Conservation (phyloP, 1,139 yeast species). For the Diutina catenulata region DNA sequence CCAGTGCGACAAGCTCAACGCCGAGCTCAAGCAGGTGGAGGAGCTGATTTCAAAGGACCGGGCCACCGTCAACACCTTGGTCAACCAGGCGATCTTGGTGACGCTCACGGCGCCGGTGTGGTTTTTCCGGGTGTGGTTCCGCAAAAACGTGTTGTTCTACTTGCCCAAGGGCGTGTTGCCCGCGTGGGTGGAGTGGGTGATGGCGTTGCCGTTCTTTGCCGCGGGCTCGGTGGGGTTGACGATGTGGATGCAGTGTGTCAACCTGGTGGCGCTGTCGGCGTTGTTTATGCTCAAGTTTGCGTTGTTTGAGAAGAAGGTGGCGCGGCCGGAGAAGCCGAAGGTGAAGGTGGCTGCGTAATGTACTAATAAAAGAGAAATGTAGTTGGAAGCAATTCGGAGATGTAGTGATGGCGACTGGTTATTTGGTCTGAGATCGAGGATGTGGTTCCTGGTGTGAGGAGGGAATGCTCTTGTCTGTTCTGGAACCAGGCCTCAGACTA, state of each 20-base stretch:
- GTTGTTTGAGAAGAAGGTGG: constrained; percentile 16
- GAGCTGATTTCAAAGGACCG: constrained; percentile 24
- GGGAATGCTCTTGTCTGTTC: too few species aligned
- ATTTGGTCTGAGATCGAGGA: too few species aligned
- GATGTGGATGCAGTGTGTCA: constrained; percentile 35
- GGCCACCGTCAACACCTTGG: constrained; percentile 21
- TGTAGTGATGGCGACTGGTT: too few species aligned
- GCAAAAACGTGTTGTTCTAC: constrained; percentile 49
- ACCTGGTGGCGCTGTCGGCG: constrained; percentile 19
- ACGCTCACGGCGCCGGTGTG: constrained; percentile 34
- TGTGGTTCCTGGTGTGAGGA: too few species aligned
- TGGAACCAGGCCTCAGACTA: too few species aligned
- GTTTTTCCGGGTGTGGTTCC: constrained; percentile 41
- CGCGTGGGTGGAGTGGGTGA: constrained; percentile 37
- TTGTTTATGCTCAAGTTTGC: constrained; percentile 17
- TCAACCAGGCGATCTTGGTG: constrained; percentile 17
- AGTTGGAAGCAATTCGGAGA: too few species aligned
- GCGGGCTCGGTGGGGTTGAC: constrained; percentile 43
- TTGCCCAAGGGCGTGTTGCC: constrained; percentile 54
- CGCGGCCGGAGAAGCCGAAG: constrained; percentile 12
- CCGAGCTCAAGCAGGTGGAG: constrained; percentile 36
- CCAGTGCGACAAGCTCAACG: constrained; percentile 44
- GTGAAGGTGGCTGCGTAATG: too few species aligned
- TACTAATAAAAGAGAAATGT: too few species aligned
- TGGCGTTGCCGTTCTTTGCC: constrained; percentile 51